Evolutionary conservation across 2,329 filamentous ascomycete species (phyloP), one percentile per base, ranked within the genome.

Genomic region (Aphanocladium album): DNA sequence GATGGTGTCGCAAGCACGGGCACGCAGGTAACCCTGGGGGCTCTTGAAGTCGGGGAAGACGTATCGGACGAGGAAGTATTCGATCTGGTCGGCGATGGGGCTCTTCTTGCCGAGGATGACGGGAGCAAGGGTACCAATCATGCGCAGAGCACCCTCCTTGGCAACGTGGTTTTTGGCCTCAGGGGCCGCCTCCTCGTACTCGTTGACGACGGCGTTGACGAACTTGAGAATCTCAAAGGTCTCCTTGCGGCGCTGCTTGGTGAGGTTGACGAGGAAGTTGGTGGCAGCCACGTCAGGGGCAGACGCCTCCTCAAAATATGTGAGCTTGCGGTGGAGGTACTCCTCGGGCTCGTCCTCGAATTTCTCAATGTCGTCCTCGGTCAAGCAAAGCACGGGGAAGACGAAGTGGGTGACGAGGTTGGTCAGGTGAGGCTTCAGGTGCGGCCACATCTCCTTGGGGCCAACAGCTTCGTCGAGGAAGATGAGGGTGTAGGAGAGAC

Each of bases 41-140:
- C 91, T 98, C 68, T 91, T 88, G 80, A 99, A 99, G 71, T 99
- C 95, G 51, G 95, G 95, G 80, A 99, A 98, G 61, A 99, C 95
- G 71, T 98, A 96, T 70, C 93, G 90, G 57, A 98, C 93, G 67
- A 99, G 89, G 81, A 99, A 99, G 75, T 96, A 97, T 75, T 99
- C 95, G 61, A 98, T 93, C 75, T 98, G 92, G 71, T 96, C 90
- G 39, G 93, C 95, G 66, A 99, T 97, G 1, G 95, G 95, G 71
- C 93, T 97, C 83, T 98, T 98, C 83, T 98, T 99, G 67, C 92
- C 91, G 39, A 99, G 82, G 53, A 99, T 96, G 57, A 99, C 93
- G 35, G 91, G 90, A 0, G 95, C 91, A 51, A 99, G 80, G 1
- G 93, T 97, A 27, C 93, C 95, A 70, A 99, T 98, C 91, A 99